These are phyloP conservation scores for Phytopythium delawarense DNA, from an alignment of 352 stramenopile genomes.

Conservation along the genomic window DNA sequence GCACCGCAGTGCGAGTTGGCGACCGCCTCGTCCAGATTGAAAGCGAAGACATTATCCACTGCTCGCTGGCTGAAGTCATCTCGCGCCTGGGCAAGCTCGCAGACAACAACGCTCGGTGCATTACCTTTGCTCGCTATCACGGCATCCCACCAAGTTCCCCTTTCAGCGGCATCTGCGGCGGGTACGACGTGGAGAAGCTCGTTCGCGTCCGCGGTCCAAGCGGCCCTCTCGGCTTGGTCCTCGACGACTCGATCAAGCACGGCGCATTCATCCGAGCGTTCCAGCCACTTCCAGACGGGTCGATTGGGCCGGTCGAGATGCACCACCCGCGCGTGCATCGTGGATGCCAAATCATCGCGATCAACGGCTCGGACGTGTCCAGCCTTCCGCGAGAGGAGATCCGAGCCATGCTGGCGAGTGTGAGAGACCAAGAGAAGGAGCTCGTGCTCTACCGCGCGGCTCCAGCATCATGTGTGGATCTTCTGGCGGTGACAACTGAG, in stretches of 20 bases:
- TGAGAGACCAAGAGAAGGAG: constrained; percentile 50
- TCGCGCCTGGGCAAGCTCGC: constrained; percentile 35
- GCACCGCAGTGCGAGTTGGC: constrained; percentile 27
- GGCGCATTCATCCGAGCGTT: constrained; percentile 51
- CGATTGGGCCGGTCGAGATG: constrained; percentile 26
- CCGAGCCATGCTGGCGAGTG: constrained; percentile 20
- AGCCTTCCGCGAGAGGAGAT: constrained; percentile 29
- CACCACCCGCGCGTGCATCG: constrained; percentile 28
- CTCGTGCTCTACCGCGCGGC: constrained; percentile 48
- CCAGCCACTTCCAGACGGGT: constrained; percentile 32
- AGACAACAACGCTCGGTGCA: constrained; percentile 18
- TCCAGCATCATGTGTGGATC: constrained; percentile 13
- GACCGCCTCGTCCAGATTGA: constrained; percentile 55
- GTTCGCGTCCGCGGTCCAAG: constrained; percentile 29
- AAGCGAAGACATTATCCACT: constrained; percentile 40
- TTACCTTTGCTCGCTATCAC: constrained; percentile 58
- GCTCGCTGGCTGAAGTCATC: constrained; percentile 38
- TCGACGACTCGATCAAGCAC: constrained; percentile 35
- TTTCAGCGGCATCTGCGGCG: constrained; percentile 1
- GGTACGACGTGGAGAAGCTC: constrained; percentile 54
- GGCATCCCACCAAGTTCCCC: constrained; percentile 9
- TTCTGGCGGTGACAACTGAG: constrained; percentile 21
- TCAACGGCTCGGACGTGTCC: constrained; percentile 53
- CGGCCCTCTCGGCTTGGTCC: constrained; percentile 44
- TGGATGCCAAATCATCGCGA: constrained; percentile 47